Conservation (phyloP, 2,329 filamentous ascomycete species). For the Bipolaris sorokiniana region DNA sequence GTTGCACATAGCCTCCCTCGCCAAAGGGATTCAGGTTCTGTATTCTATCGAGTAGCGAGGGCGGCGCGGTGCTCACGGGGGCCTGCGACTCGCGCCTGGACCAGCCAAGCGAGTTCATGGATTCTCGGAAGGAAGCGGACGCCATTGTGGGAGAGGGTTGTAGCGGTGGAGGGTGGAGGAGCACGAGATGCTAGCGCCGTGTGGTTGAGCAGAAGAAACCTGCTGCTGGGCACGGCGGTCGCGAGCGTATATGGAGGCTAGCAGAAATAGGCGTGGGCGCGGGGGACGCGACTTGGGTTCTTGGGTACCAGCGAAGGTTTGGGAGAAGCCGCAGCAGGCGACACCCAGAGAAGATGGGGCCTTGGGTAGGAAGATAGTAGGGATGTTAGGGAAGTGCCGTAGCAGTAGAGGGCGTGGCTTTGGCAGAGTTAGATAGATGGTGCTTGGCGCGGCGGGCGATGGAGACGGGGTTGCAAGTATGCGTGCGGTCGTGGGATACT, state of each 20-base stretch:
- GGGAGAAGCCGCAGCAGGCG: slow-evolving; percentile 46
- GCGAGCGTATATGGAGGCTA: slow-evolving; percentile 15
- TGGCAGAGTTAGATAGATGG: slow-evolving; percentile 5
- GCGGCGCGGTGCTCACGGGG: slow-evolving; percentile 74
- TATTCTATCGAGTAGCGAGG: slow-evolving; percentile 78
- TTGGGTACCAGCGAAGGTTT: slow-evolving; percentile 35
- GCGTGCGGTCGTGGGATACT: neutral
- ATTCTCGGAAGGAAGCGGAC: slow-evolving; percentile 87
- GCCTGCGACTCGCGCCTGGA: slow-evolving; percentile 80
- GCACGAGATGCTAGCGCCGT: slow-evolving; percentile 31
- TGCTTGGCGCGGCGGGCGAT: neutral
- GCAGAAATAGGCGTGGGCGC: slow-evolving; percentile 17
- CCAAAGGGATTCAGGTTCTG: slow-evolving; percentile 88
- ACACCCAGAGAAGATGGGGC: slow-evolving; percentile 36
- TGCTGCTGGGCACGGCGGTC: slow-evolving; percentile 8
- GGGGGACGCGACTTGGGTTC: slow-evolving; percentile 5
- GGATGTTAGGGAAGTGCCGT: slow-evolving; percentile 24
- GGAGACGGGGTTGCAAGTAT: neutral
- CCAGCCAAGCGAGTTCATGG: slow-evolving; percentile 94
- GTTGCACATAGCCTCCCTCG: slow-evolving; percentile 83
- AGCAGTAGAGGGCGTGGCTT: slow-evolving; percentile 13
- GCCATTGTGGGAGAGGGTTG: slow-evolving; percentile 65
- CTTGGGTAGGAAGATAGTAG: slow-evolving; percentile 7
- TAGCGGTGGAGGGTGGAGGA: slow-evolving; percentile 8
- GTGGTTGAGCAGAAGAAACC: slow-evolving; percentile 8